Conservation (phyloP, 2,329 filamentous ascomycete species). For the Phialocephala sp. region DNA sequence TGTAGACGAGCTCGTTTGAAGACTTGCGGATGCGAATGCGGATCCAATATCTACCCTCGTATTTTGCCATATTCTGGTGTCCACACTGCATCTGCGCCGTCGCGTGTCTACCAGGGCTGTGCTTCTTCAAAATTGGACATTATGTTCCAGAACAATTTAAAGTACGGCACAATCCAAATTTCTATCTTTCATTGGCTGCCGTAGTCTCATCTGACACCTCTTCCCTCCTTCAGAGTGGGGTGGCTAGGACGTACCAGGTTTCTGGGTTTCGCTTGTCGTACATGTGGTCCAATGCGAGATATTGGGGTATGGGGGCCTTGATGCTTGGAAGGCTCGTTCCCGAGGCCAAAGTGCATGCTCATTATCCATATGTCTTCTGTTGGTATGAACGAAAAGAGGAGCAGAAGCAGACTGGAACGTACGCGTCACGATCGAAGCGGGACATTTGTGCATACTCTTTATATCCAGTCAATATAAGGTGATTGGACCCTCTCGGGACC, state of each 20-base stretch:
- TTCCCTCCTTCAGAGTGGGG: not conserved
- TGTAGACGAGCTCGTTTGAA: not conserved
- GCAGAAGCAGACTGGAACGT: too few relatives aligned
- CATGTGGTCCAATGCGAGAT: not conserved
- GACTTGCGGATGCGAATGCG: not conserved
- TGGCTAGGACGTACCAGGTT: not conserved
- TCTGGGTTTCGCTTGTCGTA: conserved; percentile 4
- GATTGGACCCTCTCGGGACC: too few relatives aligned
- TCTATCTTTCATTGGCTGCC: not conserved
- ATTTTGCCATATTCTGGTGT: not conserved
- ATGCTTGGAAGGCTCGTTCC: too few relatives aligned
- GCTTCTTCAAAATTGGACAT: not conserved
- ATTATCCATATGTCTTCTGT: too few relatives aligned
- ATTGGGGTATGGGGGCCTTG: too few relatives aligned
- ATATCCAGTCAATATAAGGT: too few relatives aligned
- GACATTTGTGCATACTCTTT: too few relatives aligned
- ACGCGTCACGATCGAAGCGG: too few relatives aligned
- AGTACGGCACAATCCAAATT: not conserved
- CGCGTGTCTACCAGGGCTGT: not conserved
- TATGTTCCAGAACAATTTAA: not conserved
- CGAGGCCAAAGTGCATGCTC: too few relatives aligned
- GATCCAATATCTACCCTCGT: not conserved
- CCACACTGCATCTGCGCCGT: not conserved
- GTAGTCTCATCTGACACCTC: not conserved
- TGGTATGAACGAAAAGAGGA: too few relatives aligned